Evolutionary conservation across 2,329 filamentous ascomycete genomes (phyloP), one percentile per base, ranked within the genome.

Genomic region (Kalmusia sp.): DNA sequence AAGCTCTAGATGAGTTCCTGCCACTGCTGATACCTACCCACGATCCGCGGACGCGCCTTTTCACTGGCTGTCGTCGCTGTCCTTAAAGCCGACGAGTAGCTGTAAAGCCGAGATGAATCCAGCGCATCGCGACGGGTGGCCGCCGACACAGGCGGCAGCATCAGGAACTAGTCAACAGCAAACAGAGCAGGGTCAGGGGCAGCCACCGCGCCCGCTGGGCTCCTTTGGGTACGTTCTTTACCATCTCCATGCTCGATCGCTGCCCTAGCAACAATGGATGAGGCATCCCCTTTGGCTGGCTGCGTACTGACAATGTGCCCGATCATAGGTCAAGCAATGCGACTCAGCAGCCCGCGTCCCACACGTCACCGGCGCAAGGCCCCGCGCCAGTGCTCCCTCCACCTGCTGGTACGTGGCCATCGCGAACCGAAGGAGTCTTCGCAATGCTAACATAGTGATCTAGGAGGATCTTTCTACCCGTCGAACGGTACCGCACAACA

Each of bases 81-180:
- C 37, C 66, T 64, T 65, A 64, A 63, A 51, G 58, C 67, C 65
- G 66, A 64, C 54, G 54, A 55, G 53, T 49, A 62, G 57, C 58
- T 66, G 57, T 67, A 68, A 67, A 62, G 69, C 67, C 69, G 65
- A 64, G 38, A 76, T 76, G 73, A 76, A 75, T 63, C 68, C 72
- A 65, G 65, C 70, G 56, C 71, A 73, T 67, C 73, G 72, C 62
- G 73, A 76, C 59, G 72, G 69, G 56, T 76, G 73, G 73, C 71
- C 70, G 49, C 67, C 68, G 57, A 59, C 78, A 38, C 83, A 84
- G 61, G 73, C 77, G 49, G 68, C 76, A 40, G 68, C 69, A 50
- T 76, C 82, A 27, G 82, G 82, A 52, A 72, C 81, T 38, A 77
- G 79, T 5, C 76, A 80, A 44, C 76, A 75, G 49, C 71, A 72